Base-by-base conservation (phyloP, 139 green algal genomes). In the Edaphochlamys debaryana region DNA sequence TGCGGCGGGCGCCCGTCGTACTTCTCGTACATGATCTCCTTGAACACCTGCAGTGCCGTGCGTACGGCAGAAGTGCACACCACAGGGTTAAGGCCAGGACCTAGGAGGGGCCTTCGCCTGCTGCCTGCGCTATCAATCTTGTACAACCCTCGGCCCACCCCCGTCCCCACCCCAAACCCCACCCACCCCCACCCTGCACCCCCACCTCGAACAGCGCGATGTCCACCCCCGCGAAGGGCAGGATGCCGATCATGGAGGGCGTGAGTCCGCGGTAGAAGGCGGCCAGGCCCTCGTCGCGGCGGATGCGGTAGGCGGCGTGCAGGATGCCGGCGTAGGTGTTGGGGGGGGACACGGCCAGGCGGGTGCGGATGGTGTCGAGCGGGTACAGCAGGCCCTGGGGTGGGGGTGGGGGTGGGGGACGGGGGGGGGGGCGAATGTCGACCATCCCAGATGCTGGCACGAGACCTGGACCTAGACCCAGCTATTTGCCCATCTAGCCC, bases 161-260 rank as follows among this genome's bases (percentile, higher is more conserved):
- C n/a, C n/a, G n/a, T n/a, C n/a, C n/a, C n/a, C n/a, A n/a, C n/a
- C n/a, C n/a, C n/a, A n/a, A n/a, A n/a, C n/a, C n/a, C n/a, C n/a
- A n/a, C n/a, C n/a, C n/a, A n/a, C n/a, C n/a, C n/a, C n/a, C n/a
- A n/a, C n/a, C n/a, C n/a, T n/a, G n/a, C n/a, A n/a, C 15, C 11
- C 73, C 40, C 63, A 82, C 85, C 92, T 98, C 95, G 88, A 98
- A 98, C 41, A 93, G 82, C 9, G 92, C 90, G 56, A 98, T 98
- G 91, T 98, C 95, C 13, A 96, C 92, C 0, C 95, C 95, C 29
- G 95, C 95, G 71, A 97, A 98, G 7, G 95, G 95, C 71, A 98
- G 81, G 80, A 98, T 98, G 62, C 95, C 95, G 19, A 94, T 89
- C 93, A 95, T 94, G 32, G 92, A 95, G 17, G 95, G 95, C 34